Percentiles rank a stretch among this genome's conserved stretches.
Evolutionary conservation across 176 grass and related monocot species (phyloP).

Genomic region (Echinochloa phyllopogon): DNA sequence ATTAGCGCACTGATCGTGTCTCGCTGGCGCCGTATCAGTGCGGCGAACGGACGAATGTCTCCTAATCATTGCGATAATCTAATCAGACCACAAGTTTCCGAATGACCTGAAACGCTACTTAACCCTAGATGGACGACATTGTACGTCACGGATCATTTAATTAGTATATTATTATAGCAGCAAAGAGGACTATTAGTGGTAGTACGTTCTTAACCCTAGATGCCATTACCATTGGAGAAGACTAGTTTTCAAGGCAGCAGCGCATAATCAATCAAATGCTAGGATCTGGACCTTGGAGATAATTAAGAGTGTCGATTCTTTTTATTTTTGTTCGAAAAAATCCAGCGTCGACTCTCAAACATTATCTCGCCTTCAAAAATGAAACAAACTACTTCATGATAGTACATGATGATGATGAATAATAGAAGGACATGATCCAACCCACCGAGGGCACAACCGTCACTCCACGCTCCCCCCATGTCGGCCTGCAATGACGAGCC

Average conservation of each 20-base stretch:
- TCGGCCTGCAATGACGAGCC: conserved; percentile 29
- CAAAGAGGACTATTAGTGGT: neutral
- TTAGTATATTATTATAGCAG: neutral
- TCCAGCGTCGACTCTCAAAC: neutral
- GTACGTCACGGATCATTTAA: neutral
- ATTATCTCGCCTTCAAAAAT: neutral
- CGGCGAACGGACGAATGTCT: conserved; percentile 32
- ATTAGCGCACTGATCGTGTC: conserved; percentile 39
- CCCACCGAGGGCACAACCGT: conserved; percentile 7
- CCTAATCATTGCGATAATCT: conserved; percentile 40
- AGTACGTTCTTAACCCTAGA: neutral
- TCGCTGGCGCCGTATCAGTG: neutral
- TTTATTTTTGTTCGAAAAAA: neutral
- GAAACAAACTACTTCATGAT: neutral
- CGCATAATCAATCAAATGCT: neutral
- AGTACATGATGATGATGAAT: too few relatives aligned
- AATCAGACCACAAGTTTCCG: conserved; percentile 14
- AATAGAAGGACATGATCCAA: neutral
- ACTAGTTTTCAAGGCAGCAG: neutral
- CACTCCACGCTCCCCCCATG: conserved; percentile 2
- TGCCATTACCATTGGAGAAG: neutral
- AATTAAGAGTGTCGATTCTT: too few relatives aligned
- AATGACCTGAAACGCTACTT: neutral
- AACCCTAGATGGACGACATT: too few relatives aligned
- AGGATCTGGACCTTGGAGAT: neutral